Base-by-base conservation (phyloP, 169 alveolate genomes). In the Neospora caninum region DNA sequence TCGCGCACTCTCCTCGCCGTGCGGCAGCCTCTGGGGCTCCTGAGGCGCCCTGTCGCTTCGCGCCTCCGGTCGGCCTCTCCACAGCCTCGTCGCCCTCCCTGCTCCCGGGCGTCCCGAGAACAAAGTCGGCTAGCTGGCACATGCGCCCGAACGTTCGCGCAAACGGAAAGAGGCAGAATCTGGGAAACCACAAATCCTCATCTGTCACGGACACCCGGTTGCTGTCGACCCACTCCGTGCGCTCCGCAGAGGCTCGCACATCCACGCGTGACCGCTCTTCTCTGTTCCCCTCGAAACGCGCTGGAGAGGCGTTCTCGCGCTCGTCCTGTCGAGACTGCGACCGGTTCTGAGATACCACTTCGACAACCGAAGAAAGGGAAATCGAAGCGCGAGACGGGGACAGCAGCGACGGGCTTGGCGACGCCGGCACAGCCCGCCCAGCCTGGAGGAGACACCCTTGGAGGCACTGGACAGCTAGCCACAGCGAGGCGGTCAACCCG, bases 51-150 rank as follows among this genome's bases (percentile, higher is more conserved):
- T n/a, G n/a, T n/a, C 58, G 4, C 58, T 49, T 13, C 58, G 4
- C 58, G 58, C 58, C 58, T 49, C 13, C 58, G 58, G 22, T n/a
- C 20, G 13, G 86, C 41, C 38, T 18, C 31, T 80, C 49, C 53
- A 2, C 2, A 4, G 42, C 82, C 82, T 69, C 82, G 82, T 69
- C 42, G 38, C 22, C 82, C 39, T 9, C 82, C 82, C 39, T 69
- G n/a, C 16, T 69, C 34, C 18, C n/a, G 82, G 82, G 58, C 4
- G 58, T 7, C 58, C 86, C 86, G 27, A 78, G 86, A 20, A 78
- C 86, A 22, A 78, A 78, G 45, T 78, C 86, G 13, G 49, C 86
- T 10, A 78, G 86, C 86, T 78, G 86, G 45, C 86, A 78, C 43
- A n/a, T 16, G 22, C 86, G 86, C 18, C 86, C 86, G 45, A 78